Evolutionary conservation across 1,284 basidiomycete species (phyloP), one percentile per base, ranked within the genome.

Genomic region (Ganoderma meredithae): DNA sequence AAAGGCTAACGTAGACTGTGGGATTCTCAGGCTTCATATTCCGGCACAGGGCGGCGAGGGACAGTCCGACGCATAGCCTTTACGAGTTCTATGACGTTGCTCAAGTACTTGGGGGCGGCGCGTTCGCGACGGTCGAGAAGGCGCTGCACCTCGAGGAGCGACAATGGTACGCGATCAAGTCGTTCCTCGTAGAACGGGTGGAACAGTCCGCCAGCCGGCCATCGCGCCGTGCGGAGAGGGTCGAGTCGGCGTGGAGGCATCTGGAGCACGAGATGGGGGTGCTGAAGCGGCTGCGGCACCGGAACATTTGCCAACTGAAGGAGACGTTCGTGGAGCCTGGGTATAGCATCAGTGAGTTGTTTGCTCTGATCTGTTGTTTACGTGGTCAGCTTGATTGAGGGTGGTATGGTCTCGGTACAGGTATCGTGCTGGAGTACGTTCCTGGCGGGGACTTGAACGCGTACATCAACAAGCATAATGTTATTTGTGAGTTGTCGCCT

Each of bases 371-470:
- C 36, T 36, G 36, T 19, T 9, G 3, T 3, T 41, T n/a, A 3
- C 10, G 15, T 19, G 2, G 4, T 12, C 47, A 27, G 31, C 43
- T 31, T 49, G 22, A 40, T 44, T 15, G 25, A 25, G 52, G n/a
- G 25, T 25, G 19, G 15, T 1, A 5, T 2, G 36, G 15, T 3
- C 6, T 13, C 15, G 25, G 12, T 12, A 31, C 70, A 94, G 93
- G 90, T 76, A 83, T 95, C 44, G 91, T 95, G 0, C 81, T 95
- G 62, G 94, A 95, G 79, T 88, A 89, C 68, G 85, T 97, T 7
- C 87, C 91, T 33, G 96, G 96, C 17, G 96, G 95, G 0, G 95
- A 98, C 78, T 82, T 98, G 17, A 82, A 97, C n/a, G 91, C 95
- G 71, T 89, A 88, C 73, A 94, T 96, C 68, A 77, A 94, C 60